A percentile compares a stretch with the other conserved stretches of the same genome.
These are phyloP conservation scores for Scytalidium lignicola DNA, from an alignment of 2,329 filamentous ascomycete species.

Conservation along the genomic window DNA sequence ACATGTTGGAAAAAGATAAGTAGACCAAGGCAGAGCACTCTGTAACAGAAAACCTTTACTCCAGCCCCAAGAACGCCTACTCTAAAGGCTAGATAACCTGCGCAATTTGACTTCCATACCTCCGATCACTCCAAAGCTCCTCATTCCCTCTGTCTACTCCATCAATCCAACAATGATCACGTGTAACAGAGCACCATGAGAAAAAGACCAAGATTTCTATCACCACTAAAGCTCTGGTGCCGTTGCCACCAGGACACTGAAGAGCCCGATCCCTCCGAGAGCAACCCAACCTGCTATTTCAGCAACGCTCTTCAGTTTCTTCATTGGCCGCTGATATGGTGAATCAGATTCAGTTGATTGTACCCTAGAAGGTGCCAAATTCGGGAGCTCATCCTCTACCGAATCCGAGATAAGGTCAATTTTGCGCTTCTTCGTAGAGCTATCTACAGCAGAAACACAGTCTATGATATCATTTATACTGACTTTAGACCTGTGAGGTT, in stretches of 20 bases:
- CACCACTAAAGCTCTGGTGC: conserved; percentile 23
- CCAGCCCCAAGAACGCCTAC: not conserved
- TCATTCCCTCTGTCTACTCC: not conserved
- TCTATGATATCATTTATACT: conserved; percentile 27
- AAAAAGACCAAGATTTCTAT: not conserved
- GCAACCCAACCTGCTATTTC: conserved; percentile 26
- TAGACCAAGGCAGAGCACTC: not conserved
- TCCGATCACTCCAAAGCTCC: not conserved
- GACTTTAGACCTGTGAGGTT: conserved; percentile 17
- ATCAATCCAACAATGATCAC: not conserved
- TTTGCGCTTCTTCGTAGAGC: conserved; percentile 21
- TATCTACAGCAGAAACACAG: conserved; percentile 4
- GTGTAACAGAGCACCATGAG: not conserved
- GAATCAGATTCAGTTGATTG: not conserved
- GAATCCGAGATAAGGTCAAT: conserved; percentile 24
- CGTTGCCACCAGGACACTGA: conserved; percentile 32
- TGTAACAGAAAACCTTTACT: not conserved
- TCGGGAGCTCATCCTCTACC: conserved; percentile 19
- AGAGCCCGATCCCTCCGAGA: conserved; percentile 31
- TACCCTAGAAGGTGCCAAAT: conserved; percentile 13
- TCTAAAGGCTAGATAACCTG: not conserved
- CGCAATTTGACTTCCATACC: not conserved
- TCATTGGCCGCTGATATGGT: conserved; percentile 18
- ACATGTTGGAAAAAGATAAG: not conserved
- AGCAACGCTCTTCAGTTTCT: conserved; percentile 23